Percentiles rank a stretch among this genome's conserved stretches.
Conservation (phyloP, 257 asterid genomes). For the Ilex asprella region DNA sequence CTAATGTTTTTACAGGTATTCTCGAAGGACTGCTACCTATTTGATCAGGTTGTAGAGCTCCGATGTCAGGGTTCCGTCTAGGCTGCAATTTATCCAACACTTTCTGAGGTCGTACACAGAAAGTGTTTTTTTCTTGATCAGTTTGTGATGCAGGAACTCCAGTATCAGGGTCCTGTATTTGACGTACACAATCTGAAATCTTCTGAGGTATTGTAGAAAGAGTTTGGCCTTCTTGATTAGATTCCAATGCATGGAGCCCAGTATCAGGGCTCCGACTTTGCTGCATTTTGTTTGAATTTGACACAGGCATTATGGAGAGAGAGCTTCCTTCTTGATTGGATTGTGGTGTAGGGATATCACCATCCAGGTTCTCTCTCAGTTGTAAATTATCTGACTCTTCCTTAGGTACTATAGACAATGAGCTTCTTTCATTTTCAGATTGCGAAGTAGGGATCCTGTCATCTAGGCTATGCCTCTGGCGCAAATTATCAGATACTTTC, state of each 20-base stretch:
- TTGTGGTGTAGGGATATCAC: constrained; percentile 21
- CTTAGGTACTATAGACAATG: constrained; percentile 13
- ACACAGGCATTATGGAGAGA: constrained; percentile 11
- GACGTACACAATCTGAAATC: constrained; percentile 15
- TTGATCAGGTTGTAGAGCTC: constrained; percentile 25
- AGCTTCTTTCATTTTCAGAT: constrained; percentile 14
- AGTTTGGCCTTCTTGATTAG: constrained; percentile 19
- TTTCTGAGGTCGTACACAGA: constrained; percentile 30
- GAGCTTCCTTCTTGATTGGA: constrained; percentile 12
- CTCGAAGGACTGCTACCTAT: constrained; percentile 30
- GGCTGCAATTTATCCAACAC: constrained; percentile 50
- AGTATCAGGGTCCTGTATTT: constrained; percentile 16
- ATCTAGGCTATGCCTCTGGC: constrained; percentile 14
- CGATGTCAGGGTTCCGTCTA: constrained; percentile 41
- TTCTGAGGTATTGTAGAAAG: constrained; percentile 5
- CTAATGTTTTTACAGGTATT: constrained; percentile 43
- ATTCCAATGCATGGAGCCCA: constrained; percentile 12
- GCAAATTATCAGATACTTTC: constrained; percentile 20
- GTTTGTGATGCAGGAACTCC: constrained; percentile 25
- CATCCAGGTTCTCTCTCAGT: constrained; percentile 29
- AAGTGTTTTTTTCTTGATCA: constrained; percentile 21
- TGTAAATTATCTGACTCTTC: constrained; percentile 30
- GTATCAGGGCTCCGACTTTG: constrained; percentile 21
- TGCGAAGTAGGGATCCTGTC: constrained; percentile 4
- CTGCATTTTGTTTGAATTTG: constrained; percentile 3